These are phyloP conservation scores for Penicillium nordicum DNA, from an alignment of 2,329 filamentous ascomycete species.

Conservation along the genomic window DNA sequence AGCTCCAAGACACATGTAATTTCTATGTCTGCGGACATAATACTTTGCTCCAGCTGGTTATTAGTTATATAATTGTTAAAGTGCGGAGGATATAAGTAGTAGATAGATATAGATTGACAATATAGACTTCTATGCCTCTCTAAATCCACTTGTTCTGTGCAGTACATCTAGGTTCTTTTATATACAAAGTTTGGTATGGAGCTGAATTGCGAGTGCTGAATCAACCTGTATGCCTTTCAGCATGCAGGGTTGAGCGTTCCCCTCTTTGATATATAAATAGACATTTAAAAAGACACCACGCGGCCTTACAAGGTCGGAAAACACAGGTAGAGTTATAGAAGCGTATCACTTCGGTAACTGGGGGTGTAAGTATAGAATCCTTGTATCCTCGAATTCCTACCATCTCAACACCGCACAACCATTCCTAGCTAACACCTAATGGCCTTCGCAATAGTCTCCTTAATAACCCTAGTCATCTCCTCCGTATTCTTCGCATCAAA, in stretches of 20 bases:
- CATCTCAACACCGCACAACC: not conserved
- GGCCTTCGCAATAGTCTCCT: conserved; percentile 26
- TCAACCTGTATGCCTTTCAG: too few species aligned
- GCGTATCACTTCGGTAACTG: not conserved
- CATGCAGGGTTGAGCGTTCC: too few species aligned
- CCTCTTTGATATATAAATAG: too few species aligned
- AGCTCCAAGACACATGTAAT: not conserved
- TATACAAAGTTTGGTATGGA: too few species aligned
- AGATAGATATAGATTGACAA: too few species aligned
- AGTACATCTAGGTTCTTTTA: too few species aligned
- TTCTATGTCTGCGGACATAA: not conserved
- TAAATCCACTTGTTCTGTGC: too few species aligned
- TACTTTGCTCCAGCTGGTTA: not conserved
- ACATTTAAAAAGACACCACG: too few species aligned
- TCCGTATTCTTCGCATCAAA: conserved; percentile 32
- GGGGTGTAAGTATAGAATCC: not conserved
- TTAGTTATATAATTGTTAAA: too few species aligned
- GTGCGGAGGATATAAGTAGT: too few species aligned
- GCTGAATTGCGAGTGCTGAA: too few species aligned
- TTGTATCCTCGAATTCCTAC: not conserved
- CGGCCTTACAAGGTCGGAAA: not conserved
- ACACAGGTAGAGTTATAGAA: not conserved
- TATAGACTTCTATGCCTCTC: too few species aligned
- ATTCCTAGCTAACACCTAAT: conserved; percentile 3
- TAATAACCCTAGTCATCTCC: conserved; percentile 26